Conservation (phyloP, 768 basidiomycete genomes). For the Fibroporia radiculosa region DNA sequence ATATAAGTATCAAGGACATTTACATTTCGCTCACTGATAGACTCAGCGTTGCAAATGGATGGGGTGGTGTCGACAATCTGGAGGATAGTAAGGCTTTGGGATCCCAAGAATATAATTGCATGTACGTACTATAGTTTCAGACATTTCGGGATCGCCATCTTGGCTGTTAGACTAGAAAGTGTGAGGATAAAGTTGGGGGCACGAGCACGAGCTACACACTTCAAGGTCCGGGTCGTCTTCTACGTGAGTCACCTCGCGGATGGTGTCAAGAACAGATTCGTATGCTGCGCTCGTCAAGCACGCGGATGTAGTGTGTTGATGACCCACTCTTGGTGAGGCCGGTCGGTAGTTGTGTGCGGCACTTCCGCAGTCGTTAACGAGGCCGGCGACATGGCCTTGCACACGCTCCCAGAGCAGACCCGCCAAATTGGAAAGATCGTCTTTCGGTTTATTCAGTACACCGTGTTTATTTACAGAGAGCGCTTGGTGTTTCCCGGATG, state of each 20-base stretch:
- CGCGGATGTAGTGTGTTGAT: background rate
- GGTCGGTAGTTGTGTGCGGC: background rate
- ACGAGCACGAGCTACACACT: background rate
- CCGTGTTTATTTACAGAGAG: too few relatives aligned
- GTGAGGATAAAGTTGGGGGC: background rate
- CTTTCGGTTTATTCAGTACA: too few relatives aligned
- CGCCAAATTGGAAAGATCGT: too few relatives aligned
- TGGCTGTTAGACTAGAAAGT: background rate
- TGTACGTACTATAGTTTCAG: conserved; percentile 2
- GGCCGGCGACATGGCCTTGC: background rate
- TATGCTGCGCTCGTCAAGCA: background rate
- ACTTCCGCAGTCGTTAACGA: background rate
- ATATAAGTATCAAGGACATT: background rate
- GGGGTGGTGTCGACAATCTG: background rate
- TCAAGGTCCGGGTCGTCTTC: background rate
- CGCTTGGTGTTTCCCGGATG: too few relatives aligned
- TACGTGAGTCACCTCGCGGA: conserved; percentile 1
- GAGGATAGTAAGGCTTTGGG: background rate
- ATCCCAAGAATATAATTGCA: background rate
- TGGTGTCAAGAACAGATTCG: background rate
- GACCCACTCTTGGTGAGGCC: background rate
- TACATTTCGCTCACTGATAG: background rate
- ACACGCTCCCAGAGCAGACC: background rate
- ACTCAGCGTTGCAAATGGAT: background rate
- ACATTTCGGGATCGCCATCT: conserved; percentile 4